Percentiles rank a stretch among this genome's conserved stretches.
phyloP scores from a whole-genome alignment of 805 yeast genomes.

The Myxozyma geophila region DNA sequence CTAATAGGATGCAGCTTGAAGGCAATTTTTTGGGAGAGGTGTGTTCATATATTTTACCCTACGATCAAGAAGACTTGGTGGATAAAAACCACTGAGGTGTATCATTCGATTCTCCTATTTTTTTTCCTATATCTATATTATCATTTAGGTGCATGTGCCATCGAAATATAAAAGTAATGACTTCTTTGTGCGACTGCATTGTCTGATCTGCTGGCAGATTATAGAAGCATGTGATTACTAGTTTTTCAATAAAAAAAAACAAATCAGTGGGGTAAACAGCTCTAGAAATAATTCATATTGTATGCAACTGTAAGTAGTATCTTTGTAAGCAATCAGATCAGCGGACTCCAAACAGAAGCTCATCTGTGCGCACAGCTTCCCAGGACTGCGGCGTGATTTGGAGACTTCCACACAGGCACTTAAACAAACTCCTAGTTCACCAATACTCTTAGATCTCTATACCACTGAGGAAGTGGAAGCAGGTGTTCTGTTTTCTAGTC shows the following conservation, averaged over 20 bases:
- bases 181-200: neutral
- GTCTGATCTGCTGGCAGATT: constrained; percentile 17
- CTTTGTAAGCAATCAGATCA: no score
- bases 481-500: no score
- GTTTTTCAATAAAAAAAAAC: neutral
- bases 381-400: neutral
- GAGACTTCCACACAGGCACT: neutral
- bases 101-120: constrained; percentile 7
- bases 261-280: neutral
- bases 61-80: neutral
- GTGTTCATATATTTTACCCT: neutral
- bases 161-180: constrained; percentile 7
- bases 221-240: constrained; percentile 11
- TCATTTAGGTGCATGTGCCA: constrained; percentile 7
- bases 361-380: neutral
- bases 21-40: no score
- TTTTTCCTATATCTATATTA: constrained; percentile 1
- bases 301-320: neutral
- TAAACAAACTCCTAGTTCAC: neutral
- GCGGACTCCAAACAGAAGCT: neutral
- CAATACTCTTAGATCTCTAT: no score
- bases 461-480: no score
- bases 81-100: neutral
- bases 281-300: neutral
- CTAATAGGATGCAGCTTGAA: no score